Evolutionary conservation across 805 yeast genomes (phyloP).

Genomic region (Yamadazyma sp.): DNA sequence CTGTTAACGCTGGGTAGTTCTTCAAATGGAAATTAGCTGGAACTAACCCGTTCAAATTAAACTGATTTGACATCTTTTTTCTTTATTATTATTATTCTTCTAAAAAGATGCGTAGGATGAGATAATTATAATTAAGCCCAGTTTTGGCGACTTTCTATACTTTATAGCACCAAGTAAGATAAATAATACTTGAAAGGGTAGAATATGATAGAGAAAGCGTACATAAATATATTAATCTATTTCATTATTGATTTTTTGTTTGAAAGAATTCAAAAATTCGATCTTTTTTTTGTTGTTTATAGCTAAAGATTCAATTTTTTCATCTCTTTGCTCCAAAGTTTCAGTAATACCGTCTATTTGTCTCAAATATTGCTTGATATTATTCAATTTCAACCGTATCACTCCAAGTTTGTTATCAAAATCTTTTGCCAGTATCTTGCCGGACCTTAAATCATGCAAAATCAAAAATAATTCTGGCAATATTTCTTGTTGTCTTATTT

Average conservation of each 20-base stretch:
- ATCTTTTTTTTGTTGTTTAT: conserved; percentile 23
- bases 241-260: neutral
- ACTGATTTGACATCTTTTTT: neutral
- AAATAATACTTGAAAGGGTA: too few species aligned
- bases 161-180: too few species aligned
- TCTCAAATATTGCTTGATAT: conserved; percentile 26
- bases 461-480: conserved; percentile 36
- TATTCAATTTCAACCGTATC: conserved; percentile 32
- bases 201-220: too few species aligned
- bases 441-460: conserved; percentile 32
- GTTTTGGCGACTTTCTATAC: neutral
- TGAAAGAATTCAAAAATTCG: conserved; percentile 13
- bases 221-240: too few species aligned
- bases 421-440: conserved; percentile 38
- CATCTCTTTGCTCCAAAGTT: conserved; percentile 22
- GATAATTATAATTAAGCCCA: neutral
- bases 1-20: conserved; percentile 55
- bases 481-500: conserved; percentile 28
- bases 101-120: neutral
- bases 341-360: conserved; percentile 40
- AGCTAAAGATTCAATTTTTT: conserved; percentile 22
- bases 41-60: neutral
- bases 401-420: conserved; percentile 41
- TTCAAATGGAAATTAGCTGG: conserved; percentile 4
- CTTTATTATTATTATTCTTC: too few species aligned